Evolutionary conservation across 169 alveolate species (phyloP).

Genomic region (Plasmodium inui): DNA sequence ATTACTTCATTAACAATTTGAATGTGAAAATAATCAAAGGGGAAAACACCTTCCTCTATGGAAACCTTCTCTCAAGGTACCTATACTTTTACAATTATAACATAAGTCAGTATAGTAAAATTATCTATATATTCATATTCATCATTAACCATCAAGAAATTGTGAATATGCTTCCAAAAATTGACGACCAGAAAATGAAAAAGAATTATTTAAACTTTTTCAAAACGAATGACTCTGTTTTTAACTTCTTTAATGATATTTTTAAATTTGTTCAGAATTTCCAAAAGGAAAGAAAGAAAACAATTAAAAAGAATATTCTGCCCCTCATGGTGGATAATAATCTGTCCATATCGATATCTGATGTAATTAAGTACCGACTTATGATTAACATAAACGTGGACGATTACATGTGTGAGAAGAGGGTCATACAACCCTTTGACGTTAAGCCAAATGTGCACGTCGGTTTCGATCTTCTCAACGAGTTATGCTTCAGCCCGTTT

Average conservation of each 20-base stretch:
- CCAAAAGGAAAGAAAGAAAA: conserved; percentile 67
- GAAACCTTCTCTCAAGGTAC: conserved; percentile 41
- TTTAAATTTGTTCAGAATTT: conserved; percentile 74
- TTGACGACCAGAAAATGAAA: conserved; percentile 74
- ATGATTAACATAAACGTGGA: conserved; percentile 57
- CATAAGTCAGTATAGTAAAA: conserved; percentile 76
- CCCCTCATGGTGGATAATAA: conserved; percentile 49
- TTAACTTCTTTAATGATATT: conserved; percentile 71
- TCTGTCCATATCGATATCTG: conserved; percentile 8
- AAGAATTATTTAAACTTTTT: conserved; percentile 74
- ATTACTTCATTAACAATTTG: conserved; percentile 66
- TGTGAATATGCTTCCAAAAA: conserved; percentile 43
- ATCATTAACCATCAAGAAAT: conserved; percentile 72
- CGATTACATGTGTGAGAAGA: conserved; percentile 71
- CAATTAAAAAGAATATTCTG: conserved; percentile 31
- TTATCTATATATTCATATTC: conserved; percentile 71
- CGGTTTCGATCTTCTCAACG: conserved; percentile 28
- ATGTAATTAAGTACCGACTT: conserved; percentile 34
- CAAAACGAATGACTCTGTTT: conserved; percentile 73
- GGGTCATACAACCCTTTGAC: conserved; percentile 35
- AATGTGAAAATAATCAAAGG: conserved; percentile 63
- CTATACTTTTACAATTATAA: conserved; percentile 70
- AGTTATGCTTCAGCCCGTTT: conserved; percentile 73
- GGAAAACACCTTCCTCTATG: conserved; percentile 72
- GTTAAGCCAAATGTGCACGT: conserved; percentile 32